Base-by-base conservation (phyloP, 371 early-diverging fungal species). In the Mucor indicus region DNA sequence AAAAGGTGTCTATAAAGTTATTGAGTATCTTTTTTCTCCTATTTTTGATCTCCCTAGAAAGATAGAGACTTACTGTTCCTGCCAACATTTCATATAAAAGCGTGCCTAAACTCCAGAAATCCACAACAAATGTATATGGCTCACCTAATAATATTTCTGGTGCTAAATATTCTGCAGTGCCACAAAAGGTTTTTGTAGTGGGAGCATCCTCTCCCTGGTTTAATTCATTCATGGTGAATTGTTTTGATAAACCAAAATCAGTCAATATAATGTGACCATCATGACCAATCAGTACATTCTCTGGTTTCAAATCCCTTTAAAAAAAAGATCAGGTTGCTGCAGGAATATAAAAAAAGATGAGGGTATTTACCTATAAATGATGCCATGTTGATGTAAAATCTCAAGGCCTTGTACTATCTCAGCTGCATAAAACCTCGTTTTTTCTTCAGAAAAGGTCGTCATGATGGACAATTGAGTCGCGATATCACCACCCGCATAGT, bases 31-130 rank as follows among this genome's bases (percentile, higher is more conserved):
- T 12, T 39, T 9, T 16, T 19, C 25, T 29, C 29, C 25, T 44
- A 5, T 11, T 27, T 27, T 27, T 27, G 29, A 27, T 27, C 7
- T 27, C 5, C 7, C 11, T 27, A 27, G 16, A 15, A 43, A 30
- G 23, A 38, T 17, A 21, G 19, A 30, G 17, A 66, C 76, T 64
- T 75, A 79, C 81, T 11, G 72, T 75, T 13, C 91, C 91, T 22
- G 77, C 75, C 23, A 89, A 47, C 77, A 90, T 85, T 55, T 88
- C 96, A 62, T 89, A 98, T 35, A 96, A 72, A 16, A 97, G 72
- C 1, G 96, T 90, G 1, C 98, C 99, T 3, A 97, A 69, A 37
- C 94, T 87, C 99, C 99, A 99, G 83, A 94, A 94, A 70, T 99
- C 99, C 2, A 93, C 93, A 0, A 79, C 80, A 55, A 83, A 89